These are phyloP conservation scores for Mycena venus DNA, from an alignment of 768 basidiomycete species.

Conservation along the genomic window DNA sequence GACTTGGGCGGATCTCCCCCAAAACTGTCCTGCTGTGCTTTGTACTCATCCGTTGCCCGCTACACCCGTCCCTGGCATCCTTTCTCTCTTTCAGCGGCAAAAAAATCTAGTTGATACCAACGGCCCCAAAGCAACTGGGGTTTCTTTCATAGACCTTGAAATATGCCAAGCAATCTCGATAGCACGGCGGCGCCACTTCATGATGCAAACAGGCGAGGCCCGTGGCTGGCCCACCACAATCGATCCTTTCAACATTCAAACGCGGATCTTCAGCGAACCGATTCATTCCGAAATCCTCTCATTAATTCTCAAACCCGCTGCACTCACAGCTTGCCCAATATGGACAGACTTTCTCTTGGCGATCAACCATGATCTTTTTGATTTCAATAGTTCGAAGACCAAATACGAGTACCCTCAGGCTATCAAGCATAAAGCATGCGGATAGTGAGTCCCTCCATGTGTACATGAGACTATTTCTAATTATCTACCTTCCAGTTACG, in stretches of 20 bases:
- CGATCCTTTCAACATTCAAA: not conserved
- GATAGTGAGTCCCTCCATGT: not conserved
- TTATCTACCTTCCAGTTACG: not conserved
- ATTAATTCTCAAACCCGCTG: not conserved
- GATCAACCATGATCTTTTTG: not conserved
- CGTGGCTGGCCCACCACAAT: not conserved
- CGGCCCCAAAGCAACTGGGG: not conserved
- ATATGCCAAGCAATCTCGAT: not conserved
- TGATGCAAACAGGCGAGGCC: not conserved
- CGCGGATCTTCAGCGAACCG: not conserved
- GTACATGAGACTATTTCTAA: not conserved
- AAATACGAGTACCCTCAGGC: not conserved
- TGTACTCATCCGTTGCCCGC: not conserved
- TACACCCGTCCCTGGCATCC: not conserved
- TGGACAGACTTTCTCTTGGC: not conserved
- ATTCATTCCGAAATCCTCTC: not conserved
- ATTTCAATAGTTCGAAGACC: not conserved
- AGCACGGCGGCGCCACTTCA: not conserved
- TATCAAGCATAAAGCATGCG: not conserved
- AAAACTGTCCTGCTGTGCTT: not conserved
- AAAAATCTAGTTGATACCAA: not conserved
- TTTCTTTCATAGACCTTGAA: not conserved
- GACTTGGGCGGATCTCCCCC: not conserved
- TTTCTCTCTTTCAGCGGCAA: not conserved
- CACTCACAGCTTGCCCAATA: not conserved